A percentile compares a stretch with the other conserved stretches of the same genome.
Conservation (phyloP, 202 grass and related monocot species). For the Sporobolus alterniflorus region DNA sequence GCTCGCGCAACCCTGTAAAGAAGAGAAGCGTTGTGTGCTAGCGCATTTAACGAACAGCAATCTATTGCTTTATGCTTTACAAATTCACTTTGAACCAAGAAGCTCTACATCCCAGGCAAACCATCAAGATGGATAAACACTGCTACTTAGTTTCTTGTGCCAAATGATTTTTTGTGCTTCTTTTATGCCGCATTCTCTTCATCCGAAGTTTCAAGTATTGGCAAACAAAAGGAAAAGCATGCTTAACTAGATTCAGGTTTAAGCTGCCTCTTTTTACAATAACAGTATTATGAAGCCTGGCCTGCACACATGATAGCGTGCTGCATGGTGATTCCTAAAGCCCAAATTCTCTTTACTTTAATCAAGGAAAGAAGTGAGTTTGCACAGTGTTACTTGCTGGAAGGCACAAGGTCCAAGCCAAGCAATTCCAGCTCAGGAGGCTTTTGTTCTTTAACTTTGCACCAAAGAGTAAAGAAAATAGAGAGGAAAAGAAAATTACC, state of each 20-base stretch:
- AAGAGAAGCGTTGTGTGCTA: constrained; percentile 22
- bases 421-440: constrained; percentile 32
- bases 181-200: constrained; percentile 20
- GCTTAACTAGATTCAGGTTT: constrained; percentile 18
- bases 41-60: constrained; percentile 13
- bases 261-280: constrained; percentile 16
- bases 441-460: constrained; percentile 60
- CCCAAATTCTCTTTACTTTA: constrained; percentile 51
- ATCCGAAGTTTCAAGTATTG: constrained; percentile 38
- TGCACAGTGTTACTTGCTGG: constrained; percentile 37
- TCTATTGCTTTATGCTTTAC: constrained; percentile 51
- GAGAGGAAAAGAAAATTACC: constrained; percentile 16
- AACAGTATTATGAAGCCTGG: constrained; percentile 2
- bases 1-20: constrained; percentile 37
- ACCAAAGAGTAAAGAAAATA: constrained; percentile 39
- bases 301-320: constrained; percentile 44
- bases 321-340: constrained; percentile 58
- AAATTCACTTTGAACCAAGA: constrained; percentile 57
- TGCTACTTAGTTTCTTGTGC: constrained; percentile 54
- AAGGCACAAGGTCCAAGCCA: constrained; percentile 42
- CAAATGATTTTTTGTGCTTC: constrained; percentile 60
- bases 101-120: constrained; percentile 56
- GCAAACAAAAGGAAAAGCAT: constrained; percentile 15
- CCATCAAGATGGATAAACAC: constrained; percentile 27
- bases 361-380: constrained; percentile 41